Percentiles rank a stretch among this genome's conserved stretches.
Evolutionary conservation across 2,329 filamentous ascomycete species (phyloP).

Genomic region (Zymoseptoria pseudotritici): DNA sequence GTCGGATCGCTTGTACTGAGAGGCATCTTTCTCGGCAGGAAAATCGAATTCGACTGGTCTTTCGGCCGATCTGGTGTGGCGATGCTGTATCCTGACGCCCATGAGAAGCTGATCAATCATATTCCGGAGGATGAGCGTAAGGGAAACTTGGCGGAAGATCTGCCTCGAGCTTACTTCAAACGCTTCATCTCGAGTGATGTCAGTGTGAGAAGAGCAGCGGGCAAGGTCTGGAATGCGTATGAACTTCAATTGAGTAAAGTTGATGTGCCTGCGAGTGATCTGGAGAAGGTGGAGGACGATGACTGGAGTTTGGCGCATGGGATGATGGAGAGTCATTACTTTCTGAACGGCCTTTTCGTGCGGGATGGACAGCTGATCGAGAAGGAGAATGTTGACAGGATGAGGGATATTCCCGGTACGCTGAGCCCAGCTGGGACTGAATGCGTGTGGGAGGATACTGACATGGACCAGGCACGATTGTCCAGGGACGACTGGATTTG

Average conservation of each 20-base stretch:
- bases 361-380: constrained; percentile 8
- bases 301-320: constrained; percentile 5
- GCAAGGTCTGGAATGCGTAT: constrained; percentile 9
- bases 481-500: constrained; percentile 11
- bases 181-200: constrained; percentile 3
- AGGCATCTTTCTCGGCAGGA: constrained; percentile 9
- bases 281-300: constrained; percentile 9
- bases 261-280: not conserved
- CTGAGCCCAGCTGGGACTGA: not conserved
- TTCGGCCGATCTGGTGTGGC: constrained; percentile 1
- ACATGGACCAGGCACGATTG: constrained; percentile 6
- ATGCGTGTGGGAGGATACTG: not conserved
- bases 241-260: constrained; percentile 5
- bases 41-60: constrained; percentile 6
- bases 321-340: constrained; percentile 10
- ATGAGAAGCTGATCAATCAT: constrained; percentile 4
- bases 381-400: constrained; percentile 8
- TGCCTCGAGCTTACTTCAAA: constrained; percentile 2
- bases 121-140: constrained; percentile 3
- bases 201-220: not conserved
- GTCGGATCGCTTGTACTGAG: constrained; percentile 10
- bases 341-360: constrained; percentile 8
- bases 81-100: constrained; percentile 11
- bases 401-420: constrained; percentile 11
- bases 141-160: not conserved